Percentiles rank a stretch among this genome's conserved stretches.
Evolutionary conservation across 257 asterid genomes (phyloP).

Genomic region (Osmanthus fragrans): DNA sequence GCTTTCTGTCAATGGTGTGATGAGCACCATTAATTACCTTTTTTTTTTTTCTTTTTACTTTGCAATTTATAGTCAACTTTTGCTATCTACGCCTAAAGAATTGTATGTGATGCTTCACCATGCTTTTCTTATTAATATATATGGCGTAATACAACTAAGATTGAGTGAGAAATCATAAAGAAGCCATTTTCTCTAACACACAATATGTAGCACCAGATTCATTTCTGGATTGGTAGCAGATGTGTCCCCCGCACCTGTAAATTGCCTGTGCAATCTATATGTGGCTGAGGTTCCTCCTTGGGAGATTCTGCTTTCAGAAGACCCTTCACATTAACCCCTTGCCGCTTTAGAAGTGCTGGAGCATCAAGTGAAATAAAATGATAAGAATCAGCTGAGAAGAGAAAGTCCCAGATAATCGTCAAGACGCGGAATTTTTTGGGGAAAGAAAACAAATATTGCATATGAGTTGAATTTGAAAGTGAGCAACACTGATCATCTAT

Average conservation of each 20-base stretch:
- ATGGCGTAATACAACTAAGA: background rate
- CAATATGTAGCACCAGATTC: constrained; percentile 16
- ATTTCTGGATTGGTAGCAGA: constrained; percentile 8
- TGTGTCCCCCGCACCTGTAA: constrained; percentile 64
- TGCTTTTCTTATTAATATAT: constrained; percentile 9
- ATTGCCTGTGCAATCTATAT: constrained; percentile 91
- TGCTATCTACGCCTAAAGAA: constrained; percentile 15
- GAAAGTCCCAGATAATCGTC: constrained; percentile 21
- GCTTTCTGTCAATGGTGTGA: background rate
- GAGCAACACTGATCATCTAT: constrained; percentile 15
- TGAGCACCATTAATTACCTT: constrained; percentile 4
- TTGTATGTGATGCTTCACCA: background rate
- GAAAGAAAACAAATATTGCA: constrained; percentile 1
- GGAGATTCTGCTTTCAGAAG: constrained; percentile 86
- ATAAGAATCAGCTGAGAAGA: constrained; percentile 19
- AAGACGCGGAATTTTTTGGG: constrained; percentile 10
- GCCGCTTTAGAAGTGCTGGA: constrained; percentile 91
- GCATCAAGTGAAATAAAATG: constrained; percentile 17
- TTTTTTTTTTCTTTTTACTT: background rate
- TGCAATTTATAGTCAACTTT: background rate
- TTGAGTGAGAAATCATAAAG: background rate
- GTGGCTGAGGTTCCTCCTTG: constrained; percentile 82
- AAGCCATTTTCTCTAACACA: constrained; percentile 11
- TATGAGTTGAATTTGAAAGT: background rate
- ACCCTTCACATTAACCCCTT: constrained; percentile 94